Conservation (phyloP, 345 rosid genomes). For the Turnera subulata region DNA sequence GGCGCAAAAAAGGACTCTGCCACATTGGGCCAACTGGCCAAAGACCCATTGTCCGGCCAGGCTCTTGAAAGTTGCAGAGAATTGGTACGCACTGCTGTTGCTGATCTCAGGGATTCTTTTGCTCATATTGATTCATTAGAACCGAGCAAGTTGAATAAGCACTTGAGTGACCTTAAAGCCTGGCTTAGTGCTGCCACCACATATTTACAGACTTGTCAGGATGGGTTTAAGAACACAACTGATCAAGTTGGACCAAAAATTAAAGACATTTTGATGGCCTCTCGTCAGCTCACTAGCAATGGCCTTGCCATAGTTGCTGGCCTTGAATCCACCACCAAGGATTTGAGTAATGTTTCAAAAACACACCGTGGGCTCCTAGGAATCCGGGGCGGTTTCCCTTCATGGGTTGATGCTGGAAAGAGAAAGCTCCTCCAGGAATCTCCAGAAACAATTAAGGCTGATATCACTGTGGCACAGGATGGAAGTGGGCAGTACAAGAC, state of each 20-base stretch:
- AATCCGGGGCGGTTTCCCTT: constrained; percentile 15
- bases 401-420: too few species aligned
- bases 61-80: constrained; percentile 54
- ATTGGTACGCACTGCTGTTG: constrained; percentile 48
- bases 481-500: too few species aligned
- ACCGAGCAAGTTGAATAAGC: too few species aligned
- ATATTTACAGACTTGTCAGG: constrained; percentile 68
- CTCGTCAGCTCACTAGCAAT: constrained; percentile 57
- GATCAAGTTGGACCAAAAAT: constrained; percentile 28
- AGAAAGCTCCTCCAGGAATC: constrained; percentile 35
- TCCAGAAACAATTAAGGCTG: constrained; percentile 29
- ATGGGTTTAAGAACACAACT: constrained; percentile 55
- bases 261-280: constrained; percentile 33
- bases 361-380: constrained; percentile 9
- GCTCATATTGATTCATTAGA: constrained; percentile 40
- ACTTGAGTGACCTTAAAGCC: constrained; percentile 44
- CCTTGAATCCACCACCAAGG: constrained; percentile 28
- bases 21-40: constrained; percentile 32
- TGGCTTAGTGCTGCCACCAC: constrained; percentile 81
- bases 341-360: constrained; percentile 19
- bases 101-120: constrained; percentile 47
- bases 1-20: too few species aligned
- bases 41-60: constrained; percentile 43
- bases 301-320: constrained; percentile 63
- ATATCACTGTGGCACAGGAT: constrained; percentile 56